phyloP scores from a whole-genome alignment of 2,329 filamentous ascomycete genomes.

The Pochonia chlamydosporia region DNA sequence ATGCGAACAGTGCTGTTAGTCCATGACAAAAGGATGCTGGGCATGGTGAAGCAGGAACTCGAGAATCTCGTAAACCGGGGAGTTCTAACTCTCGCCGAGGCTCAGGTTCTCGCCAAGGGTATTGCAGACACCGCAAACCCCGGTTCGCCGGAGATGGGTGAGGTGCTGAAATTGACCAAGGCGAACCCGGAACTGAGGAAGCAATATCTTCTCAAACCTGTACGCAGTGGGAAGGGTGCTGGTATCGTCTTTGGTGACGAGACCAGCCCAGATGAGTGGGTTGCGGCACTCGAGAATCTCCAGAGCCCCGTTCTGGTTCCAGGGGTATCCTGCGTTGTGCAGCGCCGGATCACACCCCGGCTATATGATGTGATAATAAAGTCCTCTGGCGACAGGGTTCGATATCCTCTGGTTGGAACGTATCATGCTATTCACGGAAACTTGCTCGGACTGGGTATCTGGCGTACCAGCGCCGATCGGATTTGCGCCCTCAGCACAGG shows the following conservation, averaged over 20 bases:
- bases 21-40: conserved; percentile 38
- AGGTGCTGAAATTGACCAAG: conserved; percentile 10
- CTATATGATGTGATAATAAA: conserved; percentile 27
- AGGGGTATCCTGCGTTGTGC: conserved; percentile 19
- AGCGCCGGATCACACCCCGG: conserved; percentile 22
- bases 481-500: conserved; percentile 26
- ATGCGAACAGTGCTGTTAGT: conserved; percentile 32
- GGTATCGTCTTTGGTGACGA: conserved; percentile 36
- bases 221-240: conserved; percentile 30
- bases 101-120: conserved; percentile 16
- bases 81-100: conserved; percentile 23
- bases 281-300: conserved; percentile 14
- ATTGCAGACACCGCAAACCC: conserved; percentile 29
- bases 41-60: conserved; percentile 30
- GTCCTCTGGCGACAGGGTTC: conserved; percentile 15
- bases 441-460: conserved; percentile 23
- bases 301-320: conserved; percentile 3
- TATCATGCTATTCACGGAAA: conserved; percentile 23
- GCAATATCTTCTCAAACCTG: conserved; percentile 30
- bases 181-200: conserved; percentile 15
- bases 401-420: conserved; percentile 27
- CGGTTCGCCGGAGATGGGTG: conserved; percentile 18
- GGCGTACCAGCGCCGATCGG: conserved; percentile 23
- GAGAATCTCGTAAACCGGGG: conserved; percentile 16
- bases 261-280: conserved; percentile 23